Evolutionary conservation across 2,329 filamentous ascomycete species (phyloP), one percentile per base, ranked within the genome.

Genomic region (Fusarium luffae): DNA sequence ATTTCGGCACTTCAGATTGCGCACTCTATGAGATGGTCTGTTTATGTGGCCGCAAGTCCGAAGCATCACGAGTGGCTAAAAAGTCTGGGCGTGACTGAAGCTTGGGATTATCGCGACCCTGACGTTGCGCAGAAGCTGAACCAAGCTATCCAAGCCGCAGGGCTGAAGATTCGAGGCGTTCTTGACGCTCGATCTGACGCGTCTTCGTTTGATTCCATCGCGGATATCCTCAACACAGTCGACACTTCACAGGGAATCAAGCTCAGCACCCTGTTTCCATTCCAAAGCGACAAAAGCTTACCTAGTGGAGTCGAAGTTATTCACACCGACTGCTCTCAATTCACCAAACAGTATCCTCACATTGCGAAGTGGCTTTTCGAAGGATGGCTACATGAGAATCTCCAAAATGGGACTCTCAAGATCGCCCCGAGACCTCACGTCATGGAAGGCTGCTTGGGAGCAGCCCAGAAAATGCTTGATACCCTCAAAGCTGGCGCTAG

Each of bases 1-100:
- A 56, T 71, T 3, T 57, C 66, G 0, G 59, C 62, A 12, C 47
- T 69, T 19, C 69, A 72, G 23, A 50, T 71, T 7, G 66, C 68
- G 1, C 66, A 54, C 7, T 37, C 63, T 0, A 61, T 70, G 3
- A 62, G 68, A 18, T 72, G 61, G 41, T 37, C 44, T 12, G 68
- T 67, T 5, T 71, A 65, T 11, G 30, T 54, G 0, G 67, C 68
- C 4, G 62, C 69, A 1, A 72, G 68, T 10, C 23, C 50, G 12
- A 56, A 54, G 5, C 68, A 72, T 30, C 55, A 58, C 4, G 66
- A 67, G 3, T 59, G 58, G 55, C 16, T 70, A 2, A 66, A 40
- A 2, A 40, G 16, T 0, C 34, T 70, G 0, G 67, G 66, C 0
- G 65, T 46, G 0, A 1, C 5, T 1, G 42, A 48, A 0, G 4